Evolutionary conservation across 257 asterid genomes (phyloP).

Genomic region (Nicotiana obtusifolia): DNA sequence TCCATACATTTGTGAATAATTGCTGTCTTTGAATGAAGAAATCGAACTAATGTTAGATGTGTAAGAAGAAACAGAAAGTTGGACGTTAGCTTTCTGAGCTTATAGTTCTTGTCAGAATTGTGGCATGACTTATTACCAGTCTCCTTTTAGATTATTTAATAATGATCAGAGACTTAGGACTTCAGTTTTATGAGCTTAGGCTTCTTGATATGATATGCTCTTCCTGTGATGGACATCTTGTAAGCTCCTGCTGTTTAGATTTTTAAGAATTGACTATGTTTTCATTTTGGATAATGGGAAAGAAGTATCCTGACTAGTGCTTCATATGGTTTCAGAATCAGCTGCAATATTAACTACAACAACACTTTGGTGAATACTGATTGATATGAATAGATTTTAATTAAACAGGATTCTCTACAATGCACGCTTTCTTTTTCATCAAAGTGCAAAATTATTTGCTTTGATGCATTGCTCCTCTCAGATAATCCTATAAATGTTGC

Average conservation of each 20-base stretch:
- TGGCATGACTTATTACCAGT: neutral
- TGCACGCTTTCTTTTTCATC: neutral
- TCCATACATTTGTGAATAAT: neutral
- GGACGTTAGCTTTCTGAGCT: neutral
- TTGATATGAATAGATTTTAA: neutral
- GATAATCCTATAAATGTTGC: constrained; percentile 1
- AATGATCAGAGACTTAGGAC: neutral
- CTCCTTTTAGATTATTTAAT: neutral
- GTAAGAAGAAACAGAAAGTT: too few species aligned
- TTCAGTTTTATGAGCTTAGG: neutral
- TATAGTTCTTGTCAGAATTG: neutral
- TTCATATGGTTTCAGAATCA: constrained; percentile 7
- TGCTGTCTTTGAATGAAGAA: neutral
- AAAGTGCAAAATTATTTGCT: neutral
- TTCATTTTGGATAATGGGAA: neutral
- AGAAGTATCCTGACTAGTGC: neutral
- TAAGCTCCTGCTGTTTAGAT: neutral
- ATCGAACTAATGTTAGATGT: neutral
- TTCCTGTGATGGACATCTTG: constrained; percentile 5
- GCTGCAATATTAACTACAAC: neutral
- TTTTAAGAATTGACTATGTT: neutral
- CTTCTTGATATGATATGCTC: neutral
- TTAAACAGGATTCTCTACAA: neutral
- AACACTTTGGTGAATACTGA: neutral
- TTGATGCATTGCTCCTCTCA: neutral